Evolutionary conservation across 108 stramenopile genomes (phyloP).

Genomic region (Nitzschia palea): DNA sequence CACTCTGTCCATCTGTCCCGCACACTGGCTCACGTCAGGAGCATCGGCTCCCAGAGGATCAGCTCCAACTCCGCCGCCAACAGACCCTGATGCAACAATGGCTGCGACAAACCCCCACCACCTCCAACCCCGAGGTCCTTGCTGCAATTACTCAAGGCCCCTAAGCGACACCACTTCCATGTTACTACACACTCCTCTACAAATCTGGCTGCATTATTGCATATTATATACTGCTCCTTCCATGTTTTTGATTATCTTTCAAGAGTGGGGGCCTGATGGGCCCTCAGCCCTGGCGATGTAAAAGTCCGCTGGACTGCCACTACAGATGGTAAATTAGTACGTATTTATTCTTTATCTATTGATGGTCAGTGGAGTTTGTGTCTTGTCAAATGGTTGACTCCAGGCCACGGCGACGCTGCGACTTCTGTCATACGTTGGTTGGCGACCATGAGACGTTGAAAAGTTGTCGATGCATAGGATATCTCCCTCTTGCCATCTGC

Average conservation of each 20-base stretch:
- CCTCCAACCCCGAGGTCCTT: constrained; percentile 13
- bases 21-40: not conserved
- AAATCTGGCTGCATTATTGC: too few species aligned
- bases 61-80: not conserved
- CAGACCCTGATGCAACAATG: not conserved
- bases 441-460: constrained; percentile 31
- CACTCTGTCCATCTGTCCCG: not conserved
- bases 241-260: too few species aligned
- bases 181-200: too few species aligned
- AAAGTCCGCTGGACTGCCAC: too few species aligned
- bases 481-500: constrained; percentile 36
- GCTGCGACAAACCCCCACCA: not conserved
- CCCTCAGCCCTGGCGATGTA: too few species aligned
- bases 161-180: too few species aligned
- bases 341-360: too few species aligned
- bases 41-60: not conserved
- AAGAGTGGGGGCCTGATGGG: too few species aligned
- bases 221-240: too few species aligned
- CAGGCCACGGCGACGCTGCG: constrained; percentile 26
- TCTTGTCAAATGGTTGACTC: constrained; percentile 5
- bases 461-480: constrained; percentile 40
- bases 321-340: too few species aligned
- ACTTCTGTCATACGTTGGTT: constrained; percentile 38
- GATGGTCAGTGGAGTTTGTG: not conserved
- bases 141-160: too few species aligned